Percentiles rank a stretch among this genome's conserved stretches.
Conservation (phyloP, 139 green algal species). For the Chlorella vulgaris region DNA sequence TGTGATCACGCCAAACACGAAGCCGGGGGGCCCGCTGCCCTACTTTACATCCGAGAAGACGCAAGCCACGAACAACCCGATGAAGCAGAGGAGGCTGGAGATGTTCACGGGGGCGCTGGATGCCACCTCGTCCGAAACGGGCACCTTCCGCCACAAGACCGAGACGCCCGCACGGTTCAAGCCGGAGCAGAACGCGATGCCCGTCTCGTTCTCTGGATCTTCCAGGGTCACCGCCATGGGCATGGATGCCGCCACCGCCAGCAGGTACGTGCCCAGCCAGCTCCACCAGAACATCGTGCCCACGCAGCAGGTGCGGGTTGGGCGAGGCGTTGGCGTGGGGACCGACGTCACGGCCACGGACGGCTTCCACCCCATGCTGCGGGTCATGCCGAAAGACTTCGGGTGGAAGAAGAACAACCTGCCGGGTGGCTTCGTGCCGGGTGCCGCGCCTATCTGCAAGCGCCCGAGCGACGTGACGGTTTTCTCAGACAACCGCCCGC, state of each 20-base stretch:
- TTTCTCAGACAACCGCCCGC: too few relatives aligned
- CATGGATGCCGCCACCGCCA: neutral
- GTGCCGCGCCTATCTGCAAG: neutral
- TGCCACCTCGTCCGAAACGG: neutral
- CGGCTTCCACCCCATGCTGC: neutral
- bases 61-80: neutral
- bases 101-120: neutral
- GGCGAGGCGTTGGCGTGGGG: neutral
- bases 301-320: neutral
- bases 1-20: neutral
- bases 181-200: neutral
- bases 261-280: neutral
- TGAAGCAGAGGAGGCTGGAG: neutral
- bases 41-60: neutral
- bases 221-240: neutral
- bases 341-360: neutral
- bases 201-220: neutral
- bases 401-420: neutral
- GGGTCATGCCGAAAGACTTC: neutral
- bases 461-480: too few relatives aligned
- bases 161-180: neutral
- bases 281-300: neutral
- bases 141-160: neutral
- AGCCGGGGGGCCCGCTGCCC: too few relatives aligned
- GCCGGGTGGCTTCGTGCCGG: neutral